These are phyloP conservation scores for Podaxis mareebaensis DNA, from an alignment of 768 basidiomycete genomes.

Conservation along the genomic window DNA sequence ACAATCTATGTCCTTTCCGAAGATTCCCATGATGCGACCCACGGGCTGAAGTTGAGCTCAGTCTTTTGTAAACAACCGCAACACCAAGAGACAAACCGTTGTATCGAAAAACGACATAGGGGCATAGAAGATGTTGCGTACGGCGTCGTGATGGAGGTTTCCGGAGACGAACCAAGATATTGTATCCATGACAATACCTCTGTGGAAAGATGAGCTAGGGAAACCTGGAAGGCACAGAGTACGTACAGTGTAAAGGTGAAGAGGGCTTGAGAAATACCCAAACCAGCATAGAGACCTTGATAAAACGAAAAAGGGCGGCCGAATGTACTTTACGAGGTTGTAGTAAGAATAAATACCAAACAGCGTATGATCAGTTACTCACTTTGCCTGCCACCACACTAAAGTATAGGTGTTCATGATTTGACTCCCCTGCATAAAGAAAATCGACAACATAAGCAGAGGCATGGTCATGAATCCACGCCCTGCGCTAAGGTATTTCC, in stretches of 20 bases:
- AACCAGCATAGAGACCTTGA: conserved; percentile 60
- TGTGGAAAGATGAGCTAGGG: conserved; percentile 21
- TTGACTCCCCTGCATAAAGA: conserved; percentile 62
- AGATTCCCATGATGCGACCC: conserved; percentile 61
- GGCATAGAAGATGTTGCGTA: conserved; percentile 62
- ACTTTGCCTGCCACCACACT: conserved; percentile 74
- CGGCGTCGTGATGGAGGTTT: conserved; percentile 59
- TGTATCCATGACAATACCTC: conserved; percentile 54
- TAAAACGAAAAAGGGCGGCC: conserved; percentile 56
- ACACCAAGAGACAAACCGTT: conserved; percentile 36
- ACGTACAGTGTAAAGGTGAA: conserved; percentile 61
- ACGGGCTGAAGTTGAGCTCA: conserved; percentile 41
- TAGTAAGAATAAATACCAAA: background rate
- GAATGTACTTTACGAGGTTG: conserved; percentile 37
- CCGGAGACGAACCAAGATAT: conserved; percentile 61
- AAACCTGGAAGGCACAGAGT: background rate
- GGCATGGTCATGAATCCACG: conserved; percentile 51
- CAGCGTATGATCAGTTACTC: conserved; percentile 20
- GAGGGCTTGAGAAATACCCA: conserved; percentile 55
- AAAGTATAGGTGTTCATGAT: conserved; percentile 67
- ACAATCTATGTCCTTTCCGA: conserved; percentile 71
- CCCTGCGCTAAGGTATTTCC: conserved; percentile 58
- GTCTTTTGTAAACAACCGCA: background rate
- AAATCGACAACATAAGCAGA: conserved; percentile 46
- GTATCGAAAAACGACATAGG: conserved; percentile 82